Percentiles rank a stretch among this genome's conserved stretches.
Conservation (phyloP, 2,329 filamentous ascomycete species). For the Penicillium sp. region DNA sequence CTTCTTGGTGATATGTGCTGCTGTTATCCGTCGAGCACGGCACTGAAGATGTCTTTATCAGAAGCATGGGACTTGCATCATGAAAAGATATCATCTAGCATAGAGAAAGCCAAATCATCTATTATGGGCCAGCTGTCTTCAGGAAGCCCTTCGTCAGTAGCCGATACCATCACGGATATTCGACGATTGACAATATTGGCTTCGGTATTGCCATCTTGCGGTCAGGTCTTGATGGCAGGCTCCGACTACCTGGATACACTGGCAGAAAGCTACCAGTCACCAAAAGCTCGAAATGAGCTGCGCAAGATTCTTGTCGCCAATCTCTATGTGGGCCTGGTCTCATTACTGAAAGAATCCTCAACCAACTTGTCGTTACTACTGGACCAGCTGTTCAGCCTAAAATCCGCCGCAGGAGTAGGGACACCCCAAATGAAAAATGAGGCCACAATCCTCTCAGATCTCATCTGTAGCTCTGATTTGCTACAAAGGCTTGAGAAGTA, state of each 20-base stretch:
- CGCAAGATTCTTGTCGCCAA: constrained; percentile 70
- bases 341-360: constrained; percentile 65
- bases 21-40: constrained; percentile 64
- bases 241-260: constrained; percentile 85
- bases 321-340: constrained; percentile 71
- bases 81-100: constrained; percentile 32
- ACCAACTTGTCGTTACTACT: constrained; percentile 73
- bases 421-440: constrained; percentile 39
- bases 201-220: constrained; percentile 45
- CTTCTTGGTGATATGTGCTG: constrained; percentile 69
- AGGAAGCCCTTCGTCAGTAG: constrained; percentile 7
- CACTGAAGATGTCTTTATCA: constrained; percentile 54
- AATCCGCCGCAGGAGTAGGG: constrained; percentile 67
- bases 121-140: constrained; percentile 33
- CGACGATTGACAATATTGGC: constrained; percentile 41
- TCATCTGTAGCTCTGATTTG: constrained; percentile 78
- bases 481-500: constrained; percentile 49
- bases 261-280: constrained; percentile 45
- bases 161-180: constrained; percentile 28
- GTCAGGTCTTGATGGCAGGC: constrained; percentile 71
- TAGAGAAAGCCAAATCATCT: constrained; percentile 37
- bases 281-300: constrained; percentile 59
- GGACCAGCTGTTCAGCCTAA: constrained; percentile 81
- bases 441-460: constrained; percentile 71
- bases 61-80: constrained; percentile 45